Conservation (phyloP, 2,329 filamentous ascomycete species). For the Xylaria sp. region DNA sequence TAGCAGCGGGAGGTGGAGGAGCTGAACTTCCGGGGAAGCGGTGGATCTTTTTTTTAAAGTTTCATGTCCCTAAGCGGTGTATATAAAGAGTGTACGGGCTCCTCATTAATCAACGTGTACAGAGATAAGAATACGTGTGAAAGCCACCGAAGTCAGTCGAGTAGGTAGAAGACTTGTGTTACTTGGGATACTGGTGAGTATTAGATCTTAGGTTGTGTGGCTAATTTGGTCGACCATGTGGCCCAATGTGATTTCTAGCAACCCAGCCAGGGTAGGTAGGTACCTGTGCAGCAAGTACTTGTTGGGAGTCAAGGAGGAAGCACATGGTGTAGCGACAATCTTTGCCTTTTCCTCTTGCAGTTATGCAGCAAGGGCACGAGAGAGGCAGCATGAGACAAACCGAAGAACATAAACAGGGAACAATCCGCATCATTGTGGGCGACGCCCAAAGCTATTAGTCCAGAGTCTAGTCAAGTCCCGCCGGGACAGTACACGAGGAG, state of each 20-base stretch:
- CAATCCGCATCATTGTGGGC: constrained; percentile 47
- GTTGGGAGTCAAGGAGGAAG: constrained; percentile 42
- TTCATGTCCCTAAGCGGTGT: constrained; percentile 23
- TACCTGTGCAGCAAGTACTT: constrained; percentile 39
- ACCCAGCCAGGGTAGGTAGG: constrained; percentile 47
- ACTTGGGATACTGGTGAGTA: constrained; percentile 44
- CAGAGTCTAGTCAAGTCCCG: constrained; percentile 42
- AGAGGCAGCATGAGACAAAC: constrained; percentile 48
- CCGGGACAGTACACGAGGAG: constrained; percentile 38
- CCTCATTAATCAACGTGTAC: constrained; percentile 23
- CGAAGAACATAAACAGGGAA: constrained; percentile 48
- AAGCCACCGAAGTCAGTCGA: constrained; percentile 23
- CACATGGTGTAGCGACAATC: constrained; percentile 50
- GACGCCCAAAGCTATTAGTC: constrained; percentile 45
- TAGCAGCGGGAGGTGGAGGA: constrained; percentile 22
- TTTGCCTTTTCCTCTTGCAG: constrained; percentile 48
- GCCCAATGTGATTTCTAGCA: constrained; percentile 48
- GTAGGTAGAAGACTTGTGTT: constrained; percentile 40
- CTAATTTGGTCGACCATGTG: constrained; percentile 50
- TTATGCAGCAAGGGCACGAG: constrained; percentile 48
- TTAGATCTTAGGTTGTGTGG: constrained; percentile 46
- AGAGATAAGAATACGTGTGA: constrained; percentile 20
- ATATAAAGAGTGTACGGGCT: constrained; percentile 30
- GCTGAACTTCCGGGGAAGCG: constrained; percentile 22
- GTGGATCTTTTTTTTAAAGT: constrained; percentile 25